These are phyloP conservation scores for Tetrapisispora arboricola DNA, from an alignment of 805 yeast species.

Conservation along the genomic window DNA sequence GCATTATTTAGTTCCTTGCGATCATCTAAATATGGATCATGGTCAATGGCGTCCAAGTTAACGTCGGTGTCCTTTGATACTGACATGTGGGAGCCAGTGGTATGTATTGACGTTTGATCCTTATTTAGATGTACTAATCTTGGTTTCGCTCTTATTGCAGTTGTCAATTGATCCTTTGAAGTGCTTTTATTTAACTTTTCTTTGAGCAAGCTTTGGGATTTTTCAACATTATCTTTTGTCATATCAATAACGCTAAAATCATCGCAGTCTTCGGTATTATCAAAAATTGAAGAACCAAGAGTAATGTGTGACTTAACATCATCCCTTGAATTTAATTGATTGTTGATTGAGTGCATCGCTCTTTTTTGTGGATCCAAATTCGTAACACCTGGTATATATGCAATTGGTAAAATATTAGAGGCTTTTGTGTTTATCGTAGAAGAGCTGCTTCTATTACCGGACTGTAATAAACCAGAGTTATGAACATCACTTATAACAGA, in stretches of 20 bases:
- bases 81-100: too few relatives aligned
- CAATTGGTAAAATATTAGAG: slow-evolving; percentile 81
- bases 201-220: slow-evolving; percentile 3
- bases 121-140: slow-evolving; percentile 37
- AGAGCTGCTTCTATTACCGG: slow-evolving; percentile 34
- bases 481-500: slow-evolving; percentile 21
- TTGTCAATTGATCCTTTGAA: slow-evolving; percentile 30
- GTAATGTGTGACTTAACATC: slow-evolving; percentile 28
- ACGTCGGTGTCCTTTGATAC: too few relatives aligned
- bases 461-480: slow-evolving; percentile 10
- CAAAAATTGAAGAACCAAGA: slow-evolving; percentile 36
- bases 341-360: neutral
- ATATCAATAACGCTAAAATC: neutral
- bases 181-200: slow-evolving; percentile 6
- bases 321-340: slow-evolving; percentile 9
- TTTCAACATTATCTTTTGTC: slow-evolving; percentile 2
- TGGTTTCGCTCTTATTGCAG: slow-evolving; percentile 72
- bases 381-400: slow-evolving; percentile 90
- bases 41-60: too few relatives aligned
- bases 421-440: slow-evolving; percentile 67
- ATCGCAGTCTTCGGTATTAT: slow-evolving; percentile 31
- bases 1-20: neutral
- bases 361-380: slow-evolving; percentile 5
- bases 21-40: too few relatives aligned
- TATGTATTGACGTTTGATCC: slow-evolving; percentile 10